Base-by-base conservation (phyloP, 495 filamentous ascomycete genomes). In the Penicillium fimorum region DNA sequence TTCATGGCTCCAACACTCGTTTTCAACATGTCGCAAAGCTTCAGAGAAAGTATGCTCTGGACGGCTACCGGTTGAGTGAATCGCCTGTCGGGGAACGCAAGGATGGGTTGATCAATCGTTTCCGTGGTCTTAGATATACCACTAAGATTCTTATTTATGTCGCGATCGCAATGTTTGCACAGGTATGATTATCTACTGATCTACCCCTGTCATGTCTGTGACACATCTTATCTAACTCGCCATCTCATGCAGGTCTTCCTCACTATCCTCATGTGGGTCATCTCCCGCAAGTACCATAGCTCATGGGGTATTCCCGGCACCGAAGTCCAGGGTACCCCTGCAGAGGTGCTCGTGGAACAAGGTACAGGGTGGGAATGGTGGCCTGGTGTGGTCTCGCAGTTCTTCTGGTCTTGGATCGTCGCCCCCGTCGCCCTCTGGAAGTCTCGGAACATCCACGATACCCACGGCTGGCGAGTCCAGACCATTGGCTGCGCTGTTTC, bases 391-490 rank as follows among this genome's bases (percentile, higher is more conserved):
- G 56, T 83, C n/a, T 84, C 81, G 79, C 84, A 86, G 63, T 76
- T 84, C 29, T 61, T 84, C 47, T 89, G 85, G 85, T 74, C 83
- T 22, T 87, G 79, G 72, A 65, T 86, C 40, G 73, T 83, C 50
- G 80, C 82, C 40, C 76, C 75, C 0, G 64, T 74, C 46, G 56
- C 78, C 38, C 63, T 80, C 2, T 79, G 70, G 67, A 74, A 73
- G 44, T 68, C 77, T 25, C 71, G 76, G 25, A 59, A 71, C 35
- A 87, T 89, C 55, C 76, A 71, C 46, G 86, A 89, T 59, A 84
- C 85, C 5, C 81, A 88, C 50, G 80, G 82, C 51, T 89, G 86
- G 86, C 78, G 84, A n/a, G 58, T 78, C 4, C 85, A 89, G 61
- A 88, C 85, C 11, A 83, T 82, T 29, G 68, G 76, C 20, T 85